Base-by-base conservation (phyloP, 108 stramenopile species). In the Discostella pseudostelligera region DNA sequence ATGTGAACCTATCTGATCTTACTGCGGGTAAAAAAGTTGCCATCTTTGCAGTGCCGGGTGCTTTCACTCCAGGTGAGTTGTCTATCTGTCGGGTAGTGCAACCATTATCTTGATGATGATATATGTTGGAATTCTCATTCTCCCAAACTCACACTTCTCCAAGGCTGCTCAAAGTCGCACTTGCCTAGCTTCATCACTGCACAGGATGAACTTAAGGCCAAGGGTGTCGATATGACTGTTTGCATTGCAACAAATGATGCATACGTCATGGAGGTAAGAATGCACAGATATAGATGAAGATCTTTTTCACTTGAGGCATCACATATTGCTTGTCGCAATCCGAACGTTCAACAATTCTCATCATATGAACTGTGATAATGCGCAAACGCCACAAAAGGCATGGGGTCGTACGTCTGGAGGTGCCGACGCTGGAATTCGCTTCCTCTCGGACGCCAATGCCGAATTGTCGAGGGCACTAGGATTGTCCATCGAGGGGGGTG, bases 41-140 rank as follows among this genome's bases (percentile, higher is more conserved):
- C 42, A 91, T 95, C 45, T 91, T 95, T 70, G 90, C 89, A 25
- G 89, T 95, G n/a, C 94, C 94, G 0, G 94, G 94, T 16, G 94
- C 94, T 12, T 95, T 95, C 62, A 95, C 94, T 37, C 90, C 87
- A n/a, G 87, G 87, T 8, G 10, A 56, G 54, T 36, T 3, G 1
- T 2, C 25, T n/a, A n/a, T n/a, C n/a, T n/a, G n/a, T n/a, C n/a
- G n/a, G n/a, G n/a, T n/a, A n/a, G n/a, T n/a, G n/a, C n/a, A n/a
- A n/a, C n/a, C n/a, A n/a, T n/a, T 10, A 21, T 22, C 24, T 10
- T 25, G 47, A 17, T 8, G 12, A 48, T 20, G 3, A 45, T 45
- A 17, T 6, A 6, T 16, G 13, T 6, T 44, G n/a, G 13, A 44
- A 16, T 16, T 13, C 43, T 16, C 16, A 16, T 3, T 44, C 13